phyloP scores from a whole-genome alignment of 305 asterid species.

The Coffea humblotiana region DNA sequence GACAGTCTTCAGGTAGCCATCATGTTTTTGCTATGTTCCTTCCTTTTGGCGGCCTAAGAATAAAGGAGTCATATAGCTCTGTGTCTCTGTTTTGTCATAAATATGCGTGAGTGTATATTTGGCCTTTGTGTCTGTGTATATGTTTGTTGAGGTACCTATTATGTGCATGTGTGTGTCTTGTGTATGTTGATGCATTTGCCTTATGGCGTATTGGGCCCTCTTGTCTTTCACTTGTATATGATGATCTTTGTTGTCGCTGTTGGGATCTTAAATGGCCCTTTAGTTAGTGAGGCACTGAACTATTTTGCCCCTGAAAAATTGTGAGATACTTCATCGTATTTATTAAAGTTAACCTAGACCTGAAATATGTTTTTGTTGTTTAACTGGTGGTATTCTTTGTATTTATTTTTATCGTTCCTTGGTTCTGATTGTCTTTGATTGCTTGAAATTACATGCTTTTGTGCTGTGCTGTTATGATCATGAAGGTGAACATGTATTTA shows the following conservation, averaged over 20 bases:
- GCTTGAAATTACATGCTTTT: not conserved
- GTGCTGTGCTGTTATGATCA: not conserved
- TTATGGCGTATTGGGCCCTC: not conserved
- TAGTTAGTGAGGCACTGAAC: not conserved
- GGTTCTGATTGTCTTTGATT: not conserved
- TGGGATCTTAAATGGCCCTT: not conserved
- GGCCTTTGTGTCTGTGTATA: too few species aligned
- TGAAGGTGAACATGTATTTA: not conserved
- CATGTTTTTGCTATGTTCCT: not conserved
- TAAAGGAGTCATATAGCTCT: not conserved
- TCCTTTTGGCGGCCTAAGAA: not conserved
- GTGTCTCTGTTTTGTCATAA: too few species aligned
- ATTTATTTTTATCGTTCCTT: not conserved
- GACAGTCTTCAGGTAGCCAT: conserved; percentile 75
- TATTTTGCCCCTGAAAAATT: not conserved
- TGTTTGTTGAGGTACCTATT: not conserved
- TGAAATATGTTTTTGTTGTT: not conserved
- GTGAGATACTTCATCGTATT: not conserved
- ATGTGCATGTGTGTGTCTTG: not conserved
- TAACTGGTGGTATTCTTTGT: not conserved
- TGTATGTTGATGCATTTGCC: not conserved
- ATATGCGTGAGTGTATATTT: not conserved
- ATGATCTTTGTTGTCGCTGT: not conserved
- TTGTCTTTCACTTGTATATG: not conserved
- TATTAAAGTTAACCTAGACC: not conserved